Evolutionary conservation across 2,329 filamentous ascomycete genomes (phyloP).

Genomic region (Parastagonospora nodorum): DNA sequence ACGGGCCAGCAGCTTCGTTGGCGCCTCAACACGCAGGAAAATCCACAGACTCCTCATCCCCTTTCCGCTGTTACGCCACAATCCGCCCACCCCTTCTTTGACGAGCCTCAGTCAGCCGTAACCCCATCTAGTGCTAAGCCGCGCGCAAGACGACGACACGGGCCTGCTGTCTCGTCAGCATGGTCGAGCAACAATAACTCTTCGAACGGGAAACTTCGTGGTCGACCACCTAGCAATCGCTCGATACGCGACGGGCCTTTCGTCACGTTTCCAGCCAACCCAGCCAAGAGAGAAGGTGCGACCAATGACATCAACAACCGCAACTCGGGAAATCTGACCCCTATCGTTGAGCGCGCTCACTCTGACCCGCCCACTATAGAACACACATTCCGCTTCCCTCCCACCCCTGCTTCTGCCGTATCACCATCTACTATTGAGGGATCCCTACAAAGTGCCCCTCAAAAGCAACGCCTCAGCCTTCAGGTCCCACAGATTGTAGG

Average conservation of each 20-base stretch:
- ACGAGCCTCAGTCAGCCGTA: conserved; percentile 75
- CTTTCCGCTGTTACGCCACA: conserved; percentile 77
- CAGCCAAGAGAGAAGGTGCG: conserved; percentile 54
- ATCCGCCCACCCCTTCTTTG: conserved; percentile 54
- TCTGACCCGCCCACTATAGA: conserved; percentile 44
- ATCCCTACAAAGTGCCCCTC: conserved; percentile 24
- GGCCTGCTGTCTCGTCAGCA: conserved; percentile 86
- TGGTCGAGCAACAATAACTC: conserved; percentile 73
- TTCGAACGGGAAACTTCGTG: conserved; percentile 72
- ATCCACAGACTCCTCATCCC: conserved; percentile 72
- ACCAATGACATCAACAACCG: conserved; percentile 51
- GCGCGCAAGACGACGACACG: conserved; percentile 68
- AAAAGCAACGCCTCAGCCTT: conserved; percentile 61
- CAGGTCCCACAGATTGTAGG: conserved; percentile 67
- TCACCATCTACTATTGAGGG: conserved; percentile 34
- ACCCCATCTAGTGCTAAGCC: conserved; percentile 63
- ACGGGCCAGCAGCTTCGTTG: conserved; percentile 52
- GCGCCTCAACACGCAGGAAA: conserved; percentile 62
- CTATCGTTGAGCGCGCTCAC: conserved; percentile 51
- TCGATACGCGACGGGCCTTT: conserved; percentile 70
- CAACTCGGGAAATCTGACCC: conserved; percentile 49
- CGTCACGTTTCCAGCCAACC: conserved; percentile 70
- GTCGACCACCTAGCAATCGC: conserved; percentile 77
- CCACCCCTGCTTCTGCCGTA: conserved; percentile 46
- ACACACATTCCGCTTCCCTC: conserved; percentile 46